Conservation (phyloP, 2,329 filamentous ascomycete species). For the Colletotrichum brevisporum region DNA sequence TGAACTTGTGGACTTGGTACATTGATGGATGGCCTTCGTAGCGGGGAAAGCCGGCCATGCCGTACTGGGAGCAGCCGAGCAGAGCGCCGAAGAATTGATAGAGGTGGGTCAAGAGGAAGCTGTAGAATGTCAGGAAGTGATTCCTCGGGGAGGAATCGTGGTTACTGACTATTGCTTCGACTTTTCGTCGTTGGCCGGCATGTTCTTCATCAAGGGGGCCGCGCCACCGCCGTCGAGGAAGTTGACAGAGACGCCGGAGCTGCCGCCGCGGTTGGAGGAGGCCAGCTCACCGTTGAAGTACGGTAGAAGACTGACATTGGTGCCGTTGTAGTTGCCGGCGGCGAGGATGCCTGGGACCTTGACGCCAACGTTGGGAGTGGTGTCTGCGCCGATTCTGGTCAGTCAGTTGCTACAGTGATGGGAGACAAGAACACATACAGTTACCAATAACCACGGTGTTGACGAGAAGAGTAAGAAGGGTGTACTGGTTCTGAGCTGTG, state of each 20-base stretch:
- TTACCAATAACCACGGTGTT: conserved; percentile 77
- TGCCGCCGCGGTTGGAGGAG: conserved; percentile 66
- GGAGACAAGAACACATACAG: conserved; percentile 53
- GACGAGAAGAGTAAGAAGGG: conserved; percentile 69
- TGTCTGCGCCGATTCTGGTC: conserved; percentile 55
- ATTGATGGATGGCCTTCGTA: conserved; percentile 63
- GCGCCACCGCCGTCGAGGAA: conserved; percentile 74
- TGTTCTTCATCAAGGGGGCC: conserved; percentile 67
- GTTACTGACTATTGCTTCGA: conserved; percentile 69
- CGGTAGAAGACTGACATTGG: conserved; percentile 68
- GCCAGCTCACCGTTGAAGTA: conserved; percentile 71
- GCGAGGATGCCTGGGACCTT: conserved; percentile 71
- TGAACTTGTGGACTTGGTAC: conserved; percentile 72
- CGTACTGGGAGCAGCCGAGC: conserved; percentile 67
- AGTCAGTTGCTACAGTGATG: background rate
- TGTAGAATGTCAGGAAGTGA: conserved; percentile 44
- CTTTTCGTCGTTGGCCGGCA: conserved; percentile 62
- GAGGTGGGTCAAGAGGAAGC: conserved; percentile 71
- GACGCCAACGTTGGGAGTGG: conserved; percentile 65
- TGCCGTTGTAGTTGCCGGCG: conserved; percentile 62
- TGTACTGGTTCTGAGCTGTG: conserved; percentile 70
- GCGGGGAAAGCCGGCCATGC: conserved; percentile 62
- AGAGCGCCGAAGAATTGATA: conserved; percentile 74
- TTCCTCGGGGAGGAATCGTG: background rate
- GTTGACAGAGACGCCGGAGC: conserved; percentile 64